Evolutionary conservation across 768 basidiomycete species (phyloP), one percentile per base, ranked within the genome.

Genomic region (Nidularia pulvinata): DNA sequence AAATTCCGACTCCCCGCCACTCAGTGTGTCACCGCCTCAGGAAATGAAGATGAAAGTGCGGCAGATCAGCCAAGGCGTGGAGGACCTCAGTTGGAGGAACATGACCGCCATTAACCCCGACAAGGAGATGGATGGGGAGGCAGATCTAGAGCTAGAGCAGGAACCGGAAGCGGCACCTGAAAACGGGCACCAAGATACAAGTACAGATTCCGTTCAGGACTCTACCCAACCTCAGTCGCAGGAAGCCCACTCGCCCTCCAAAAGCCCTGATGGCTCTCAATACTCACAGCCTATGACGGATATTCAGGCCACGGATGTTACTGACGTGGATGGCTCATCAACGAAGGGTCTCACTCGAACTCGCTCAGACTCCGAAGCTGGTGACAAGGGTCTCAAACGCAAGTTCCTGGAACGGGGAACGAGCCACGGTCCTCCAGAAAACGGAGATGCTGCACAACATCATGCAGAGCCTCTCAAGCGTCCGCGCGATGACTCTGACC

Each of bases 11-110:
- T 75, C 78, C 19, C 73, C 77, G 48, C 77, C 81, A 49, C 61
- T 70, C 58, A 76, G 77, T 50, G 77, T 75, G 51, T 91, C 91
- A n/a, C 89, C 91, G 3, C 86, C 85, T 3, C 82, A 84, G 58
- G 88, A 91, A 68, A 82, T 88, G 71, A 91, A 88, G 74, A 80
- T 81, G 48, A 72, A 72, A 62, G 83, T 88, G 54, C 80, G 86
- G 49, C 89, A 90, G 71, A 89, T 90, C 60, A 89, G 87, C 57
- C 85, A 85, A 62, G 86, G 87, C 30, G 88, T 91, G 33, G 88
- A 89, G 66, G 89, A 91, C 63, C 80, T 90, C 57, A 84, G 75
- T 63, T 89, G 88, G 89, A 76, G 79, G 65, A 84, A 81, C 53
- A 68, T 69, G 64, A 76, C 78, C 55, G 59, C 65, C 25, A 50